Evolutionary conservation across 2,329 filamentous ascomycete species (phyloP), one percentile per base, ranked within the genome.

Genomic region (Colletotrichum lentis): DNA sequence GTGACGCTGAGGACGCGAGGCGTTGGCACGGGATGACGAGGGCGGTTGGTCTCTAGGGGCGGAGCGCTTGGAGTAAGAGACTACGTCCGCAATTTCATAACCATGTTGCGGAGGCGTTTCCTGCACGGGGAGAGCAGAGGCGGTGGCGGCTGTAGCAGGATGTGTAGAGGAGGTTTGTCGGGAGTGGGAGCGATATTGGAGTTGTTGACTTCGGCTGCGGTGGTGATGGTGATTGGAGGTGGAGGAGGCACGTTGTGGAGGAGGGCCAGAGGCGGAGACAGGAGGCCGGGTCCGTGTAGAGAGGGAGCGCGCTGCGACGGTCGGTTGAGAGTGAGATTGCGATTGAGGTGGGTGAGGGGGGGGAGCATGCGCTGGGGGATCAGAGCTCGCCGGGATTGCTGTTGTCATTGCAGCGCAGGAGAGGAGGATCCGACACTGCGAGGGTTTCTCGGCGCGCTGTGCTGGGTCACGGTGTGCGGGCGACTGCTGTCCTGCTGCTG

Each of bases 11-110:
- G 79, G 78, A 73, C 74, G 76, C 74, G 83, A 80, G 72, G 82
- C 76, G 80, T 86, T 72, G 82, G 84, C 73, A 88, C 88, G 77
- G 84, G 86, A 75, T 73, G 77, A 76, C 72, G 80, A 77, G 72
- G 72, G 76, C 74, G 78, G 84, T 69, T 85, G 84, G 74, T 92
- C 90, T 77, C 85, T 85, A 73, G 88, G 91, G 69, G 87, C 84
- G 80, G 85, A 89, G 80, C 88, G 86, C 86, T 88, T 80, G 83
- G 85, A 72, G 81, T 87, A 81, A 62, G 85, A 83, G 74, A 87
- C 86, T 81, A 91, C 79, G 82, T 90, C 90, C 74, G 85, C 83
- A 73, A 89, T 86, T 80, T 95, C 92, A 82, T 89, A 90, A 80
- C 96, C 92, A 78, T 90, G 85, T 74, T 90, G 88, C 62, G 82